Percentiles rank a stretch among this genome's conserved stretches.
Conservation (phyloP, 768 basidiomycete species). For the Boletus pseudo-olivaceus region DNA sequence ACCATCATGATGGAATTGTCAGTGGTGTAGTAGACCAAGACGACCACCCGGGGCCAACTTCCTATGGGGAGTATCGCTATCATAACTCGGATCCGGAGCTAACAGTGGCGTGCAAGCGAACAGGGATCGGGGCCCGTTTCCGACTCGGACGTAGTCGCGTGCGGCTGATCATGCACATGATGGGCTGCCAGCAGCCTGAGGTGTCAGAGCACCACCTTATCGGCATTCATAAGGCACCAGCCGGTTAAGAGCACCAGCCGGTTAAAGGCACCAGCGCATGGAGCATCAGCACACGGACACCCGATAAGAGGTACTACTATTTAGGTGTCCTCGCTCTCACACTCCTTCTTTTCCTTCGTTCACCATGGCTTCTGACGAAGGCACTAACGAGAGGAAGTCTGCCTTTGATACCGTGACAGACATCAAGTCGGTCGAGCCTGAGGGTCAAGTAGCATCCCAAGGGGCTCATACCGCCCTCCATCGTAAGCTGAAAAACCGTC, state of each 20-base stretch:
- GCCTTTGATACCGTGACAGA: slow-evolving; percentile 1
- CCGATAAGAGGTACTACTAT: background rate
- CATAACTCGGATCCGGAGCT: too few species aligned
- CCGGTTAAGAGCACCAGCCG: too few species aligned
- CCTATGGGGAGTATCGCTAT: too few species aligned
- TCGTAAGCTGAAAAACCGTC: slow-evolving; percentile 33
- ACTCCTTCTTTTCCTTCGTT: background rate
- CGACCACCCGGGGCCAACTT: too few species aligned
- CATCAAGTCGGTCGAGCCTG: background rate
- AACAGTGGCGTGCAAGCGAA: too few species aligned
- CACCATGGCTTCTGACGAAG: slow-evolving; percentile 10
- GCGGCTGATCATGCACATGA: too few species aligned
- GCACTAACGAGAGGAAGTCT: background rate
- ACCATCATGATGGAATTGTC: too few species aligned
- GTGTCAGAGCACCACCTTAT: background rate
- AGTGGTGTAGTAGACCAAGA: too few species aligned
- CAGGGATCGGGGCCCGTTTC: too few species aligned
- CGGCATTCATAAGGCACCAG: background rate
- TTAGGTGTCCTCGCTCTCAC: background rate
- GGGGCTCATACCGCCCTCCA: slow-evolving; percentile 11
- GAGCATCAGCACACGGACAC: background rate
- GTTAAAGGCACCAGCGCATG: background rate
- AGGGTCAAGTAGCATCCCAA: slow-evolving; percentile 1
- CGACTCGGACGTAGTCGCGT: too few species aligned
- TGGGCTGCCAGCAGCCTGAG: too few species aligned